phyloP scores from a whole-genome alignment of 1,284 basidiomycete genomes.

The Heterobasidion annosum region DNA sequence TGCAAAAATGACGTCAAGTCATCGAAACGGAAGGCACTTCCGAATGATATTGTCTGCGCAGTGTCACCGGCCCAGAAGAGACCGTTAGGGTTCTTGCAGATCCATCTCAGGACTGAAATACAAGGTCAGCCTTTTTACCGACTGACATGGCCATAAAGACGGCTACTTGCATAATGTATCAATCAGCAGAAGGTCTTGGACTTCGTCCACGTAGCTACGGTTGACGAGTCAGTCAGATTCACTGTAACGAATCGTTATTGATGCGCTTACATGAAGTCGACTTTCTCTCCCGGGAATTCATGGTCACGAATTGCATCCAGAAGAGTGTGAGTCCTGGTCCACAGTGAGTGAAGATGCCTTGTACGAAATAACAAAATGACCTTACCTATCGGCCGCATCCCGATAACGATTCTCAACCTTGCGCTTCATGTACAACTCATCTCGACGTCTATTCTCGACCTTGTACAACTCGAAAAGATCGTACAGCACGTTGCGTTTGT shows the following conservation, averaged over 20 bases:
- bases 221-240: not conserved
- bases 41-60: slow-evolving; percentile 66
- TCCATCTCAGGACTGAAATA: slow-evolving; percentile 41
- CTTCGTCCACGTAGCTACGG: slow-evolving; percentile 62
- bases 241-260: not conserved
- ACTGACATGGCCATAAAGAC: not conserved
- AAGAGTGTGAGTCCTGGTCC: slow-evolving; percentile 40
- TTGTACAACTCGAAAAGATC: slow-evolving; percentile 44
- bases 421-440: slow-evolving; percentile 34
- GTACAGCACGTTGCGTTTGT: slow-evolving; percentile 40
- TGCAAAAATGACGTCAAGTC: slow-evolving; percentile 63
- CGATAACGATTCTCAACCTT: slow-evolving; percentile 23
- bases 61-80: slow-evolving; percentile 77
- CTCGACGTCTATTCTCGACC: too few relatives aligned
- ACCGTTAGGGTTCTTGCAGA: slow-evolving; percentile 58
- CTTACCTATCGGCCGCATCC: slow-evolving; percentile 57
- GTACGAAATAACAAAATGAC: not conserved
- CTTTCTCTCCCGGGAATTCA: slow-evolving; percentile 11
- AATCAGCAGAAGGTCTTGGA: slow-evolving; percentile 62
- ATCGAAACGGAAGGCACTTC: slow-evolving; percentile 64
- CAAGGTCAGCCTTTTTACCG: not conserved
- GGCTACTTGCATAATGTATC: slow-evolving; percentile 45
- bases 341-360: not conserved
- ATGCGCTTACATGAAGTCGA: not conserved
- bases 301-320: slow-evolving; percentile 24